Base-by-base conservation (phyloP, 2,329 filamentous ascomycete genomes). In the Fusarium sambucinum region DNA sequence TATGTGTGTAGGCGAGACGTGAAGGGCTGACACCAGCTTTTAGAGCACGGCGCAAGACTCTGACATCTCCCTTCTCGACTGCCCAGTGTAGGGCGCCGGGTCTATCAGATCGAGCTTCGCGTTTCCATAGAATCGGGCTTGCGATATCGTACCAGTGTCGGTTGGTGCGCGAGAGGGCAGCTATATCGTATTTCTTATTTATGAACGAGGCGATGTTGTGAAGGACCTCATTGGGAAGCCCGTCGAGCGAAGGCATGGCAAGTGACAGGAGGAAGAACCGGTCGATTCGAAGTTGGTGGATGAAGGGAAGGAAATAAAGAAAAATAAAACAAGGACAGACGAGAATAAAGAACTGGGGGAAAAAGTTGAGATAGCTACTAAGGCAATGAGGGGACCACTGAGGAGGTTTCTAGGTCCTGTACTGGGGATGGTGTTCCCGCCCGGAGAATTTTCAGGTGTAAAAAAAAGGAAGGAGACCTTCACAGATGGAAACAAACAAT, bases 211-310 rank as follows among this genome's bases (percentile, higher is more conserved):
- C 71, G 54, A 74, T 74, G 45, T 35, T 56, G 37, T 73, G 66
- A 23, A 74, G 48, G 23, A 74, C 73, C 60, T 74, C 76, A 40
- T 76, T 77, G 6, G 67, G 75, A 27, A 75, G 69, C 58, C 75
- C 72, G 52, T 75, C 74, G 60, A 77, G 70, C 60, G 75, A 75
- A 55, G 73, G 64, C 67, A 75, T 76, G 55, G 63, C 66, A 51
- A 63, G 45, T 53, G 30, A 13, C 12, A 4, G 17, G 11, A 21
- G 6, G 21, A 35, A 21, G 9, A 17, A 29, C 25, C 37, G 30
- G 41, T 55, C 63, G 66, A 60, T 61, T 30, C 60, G 32, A 47
- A 57, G 51, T 60, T 47, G 55, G 55, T 27, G 32, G 42, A 53
- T 44, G 41, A 25, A 51, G 50, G 14, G 41, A 50, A 48, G 44